Conservation (phyloP, 2,329 filamentous ascomycete species). For the Colletotrichum chlorophyti region DNA sequence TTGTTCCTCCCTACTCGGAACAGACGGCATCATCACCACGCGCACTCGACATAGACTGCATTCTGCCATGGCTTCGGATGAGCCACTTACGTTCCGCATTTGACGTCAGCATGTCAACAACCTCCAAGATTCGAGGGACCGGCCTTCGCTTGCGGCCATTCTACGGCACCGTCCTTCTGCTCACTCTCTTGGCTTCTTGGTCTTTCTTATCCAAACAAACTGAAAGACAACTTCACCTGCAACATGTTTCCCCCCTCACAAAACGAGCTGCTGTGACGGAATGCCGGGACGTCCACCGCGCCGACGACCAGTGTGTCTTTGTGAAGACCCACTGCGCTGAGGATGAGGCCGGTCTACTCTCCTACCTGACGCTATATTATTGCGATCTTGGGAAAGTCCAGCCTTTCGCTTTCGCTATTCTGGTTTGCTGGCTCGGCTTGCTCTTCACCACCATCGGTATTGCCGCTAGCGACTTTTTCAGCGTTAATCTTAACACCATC, state of each 20-base stretch:
- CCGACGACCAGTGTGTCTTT: constrained; percentile 85
- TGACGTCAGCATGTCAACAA: constrained; percentile 34
- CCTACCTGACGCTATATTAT: constrained; percentile 91
- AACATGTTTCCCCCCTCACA: constrained; percentile 33
- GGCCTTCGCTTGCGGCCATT: constrained; percentile 56
- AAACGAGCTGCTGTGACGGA: constrained; percentile 47
- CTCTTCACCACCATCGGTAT: constrained; percentile 98
- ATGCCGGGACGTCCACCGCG: constrained; percentile 82
- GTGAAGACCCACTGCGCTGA: constrained; percentile 82
- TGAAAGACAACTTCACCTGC: constrained; percentile 21
- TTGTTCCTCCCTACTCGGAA: constrained; percentile 20
- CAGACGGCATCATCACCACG: constrained; percentile 21
- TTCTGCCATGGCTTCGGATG: constrained; percentile 27
- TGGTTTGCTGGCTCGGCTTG: constrained; percentile 84
- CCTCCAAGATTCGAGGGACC: constrained; percentile 38
- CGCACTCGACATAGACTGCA: constrained; percentile 13
- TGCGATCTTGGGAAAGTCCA: constrained; percentile 74
- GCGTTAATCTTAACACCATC: constrained; percentile 94
- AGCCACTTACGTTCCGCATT: constrained; percentile 23
- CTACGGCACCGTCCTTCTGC: constrained; percentile 52
- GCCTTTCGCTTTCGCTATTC: constrained; percentile 78
- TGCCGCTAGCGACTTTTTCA: constrained; percentile 97
- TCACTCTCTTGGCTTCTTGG: constrained; percentile 53
- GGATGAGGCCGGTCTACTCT: constrained; percentile 87
- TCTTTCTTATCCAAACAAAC: constrained; percentile 43